Evolutionary conservation across 805 yeast species (phyloP), one percentile per base, ranked within the genome.

Genomic region (Cyberlindnera sargentensis): DNA sequence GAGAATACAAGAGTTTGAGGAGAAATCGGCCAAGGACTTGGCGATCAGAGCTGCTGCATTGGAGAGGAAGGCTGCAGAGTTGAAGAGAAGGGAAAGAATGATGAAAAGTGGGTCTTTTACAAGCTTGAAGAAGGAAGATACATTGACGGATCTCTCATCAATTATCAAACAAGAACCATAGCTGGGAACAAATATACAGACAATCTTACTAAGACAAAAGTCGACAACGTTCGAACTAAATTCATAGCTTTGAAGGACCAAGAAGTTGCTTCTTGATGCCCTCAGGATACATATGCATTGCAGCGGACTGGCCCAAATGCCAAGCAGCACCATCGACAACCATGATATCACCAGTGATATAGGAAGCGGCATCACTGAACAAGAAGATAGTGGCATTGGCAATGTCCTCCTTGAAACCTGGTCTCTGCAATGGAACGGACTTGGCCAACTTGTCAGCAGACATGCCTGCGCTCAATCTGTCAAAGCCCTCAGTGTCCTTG

Each of bases 291-390:
- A 62, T 60, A 26, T 42, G 29, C 8, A 36, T n/a, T 27, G 62
- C 47, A 38, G 66, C 50, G 43, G 61, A 47, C 9, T 65, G 62
- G 10, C 90, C 88, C 60, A 79, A 68, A 58, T 87, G 95, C 96
- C 97, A 89, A 45, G 76, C 71, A 2, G 82, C 98, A 41, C 97
- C 97, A 65, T 90, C 98, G 5, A 91, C 96, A 15, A 87, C 83
- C 33, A 78, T 72, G 11, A 81, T 68, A 4, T 88, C 76, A 11
- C 97, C 97, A 10, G 84, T 80, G 29, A 90, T 72, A 61, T 80
- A 90, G 4, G 68, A 53, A 6, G 90, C 88, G 4, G 96, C 95
- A 3, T 83, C 84, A 39, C 95, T 84, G 55, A 90, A 84, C 53
- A 91, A 67, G 60, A 68, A 90, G 1, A 85, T 85, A 0, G 97